Percentiles rank a stretch among this genome's conserved stretches.
Evolutionary conservation across 179 eudicot genomes (phyloP).

Genomic region (Carnegiea gigantea): DNA sequence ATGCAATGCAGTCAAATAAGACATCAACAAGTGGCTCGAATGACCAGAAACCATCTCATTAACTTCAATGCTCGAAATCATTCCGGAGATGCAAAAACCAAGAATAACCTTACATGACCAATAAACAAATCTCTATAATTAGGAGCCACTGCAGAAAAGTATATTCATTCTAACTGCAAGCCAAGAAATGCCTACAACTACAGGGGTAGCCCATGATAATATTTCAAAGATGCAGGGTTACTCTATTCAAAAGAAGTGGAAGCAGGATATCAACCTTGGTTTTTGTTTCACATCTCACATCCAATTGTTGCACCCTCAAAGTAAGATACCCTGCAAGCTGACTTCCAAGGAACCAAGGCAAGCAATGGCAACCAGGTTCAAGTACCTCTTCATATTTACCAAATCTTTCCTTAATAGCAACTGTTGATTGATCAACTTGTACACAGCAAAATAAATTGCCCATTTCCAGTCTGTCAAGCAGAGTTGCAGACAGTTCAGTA

Average conservation of each 20-base stretch:
- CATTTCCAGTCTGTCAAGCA: constrained; percentile 4
- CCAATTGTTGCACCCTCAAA: constrained; percentile 35
- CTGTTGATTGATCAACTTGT: constrained; percentile 39
- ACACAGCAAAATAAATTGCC: constrained; percentile 24
- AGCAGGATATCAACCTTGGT: constrained; percentile 29
- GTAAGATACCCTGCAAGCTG: constrained; percentile 32
- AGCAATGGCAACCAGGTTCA: constrained; percentile 38
- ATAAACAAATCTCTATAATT: not conserved
- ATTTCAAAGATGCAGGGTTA: not conserved
- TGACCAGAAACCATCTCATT: not conserved
- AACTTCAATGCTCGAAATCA: not conserved
- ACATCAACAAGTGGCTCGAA: not conserved
- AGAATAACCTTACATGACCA: not conserved
- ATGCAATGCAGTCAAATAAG: not conserved
- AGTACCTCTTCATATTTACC: constrained; percentile 34
- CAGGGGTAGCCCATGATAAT: not conserved
- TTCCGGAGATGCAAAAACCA: not conserved
- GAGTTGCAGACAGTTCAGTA: not conserved
- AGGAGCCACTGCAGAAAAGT: not conserved
- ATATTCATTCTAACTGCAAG: not conserved
- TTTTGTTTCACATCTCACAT: constrained; percentile 36
- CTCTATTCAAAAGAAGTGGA: not conserved
- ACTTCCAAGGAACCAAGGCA: constrained; percentile 40
- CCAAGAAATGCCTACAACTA: not conserved
- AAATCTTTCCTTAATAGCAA: constrained; percentile 32